A percentile compares a stretch with the other conserved stretches of the same genome.
Evolutionary conservation across 495 filamentous ascomycete genomes (phyloP).

Genomic region (Geopyxis carbonaria): DNA sequence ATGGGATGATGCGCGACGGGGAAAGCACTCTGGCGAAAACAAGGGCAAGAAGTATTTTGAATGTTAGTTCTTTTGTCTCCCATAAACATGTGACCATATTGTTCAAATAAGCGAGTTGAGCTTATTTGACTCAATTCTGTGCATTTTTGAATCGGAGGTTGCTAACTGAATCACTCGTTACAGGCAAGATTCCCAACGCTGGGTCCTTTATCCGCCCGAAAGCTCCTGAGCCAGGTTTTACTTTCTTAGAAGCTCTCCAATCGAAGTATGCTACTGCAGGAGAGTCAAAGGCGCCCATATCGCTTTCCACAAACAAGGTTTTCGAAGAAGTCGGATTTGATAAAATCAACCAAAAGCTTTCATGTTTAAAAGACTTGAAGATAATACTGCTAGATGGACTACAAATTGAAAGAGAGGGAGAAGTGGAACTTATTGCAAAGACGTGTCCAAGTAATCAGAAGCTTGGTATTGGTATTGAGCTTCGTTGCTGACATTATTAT

Average conservation of each 20-base stretch:
- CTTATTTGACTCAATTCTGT: too few relatives aligned
- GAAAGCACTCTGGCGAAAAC: conserved; percentile 79
- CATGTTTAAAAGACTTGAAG: conserved; percentile 56
- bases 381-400: conserved; percentile 69
- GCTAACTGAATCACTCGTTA: conserved; percentile 28
- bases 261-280: conserved; percentile 56
- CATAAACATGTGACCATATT: too few relatives aligned
- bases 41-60: conserved; percentile 65
- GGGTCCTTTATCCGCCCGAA: conserved; percentile 78
- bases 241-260: conserved; percentile 62
- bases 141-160: too few relatives aligned
- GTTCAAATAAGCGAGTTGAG: too few relatives aligned
- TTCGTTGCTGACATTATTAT: conserved; percentile 11
- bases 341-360: conserved; percentile 66
- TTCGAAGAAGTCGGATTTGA: conserved; percentile 94
- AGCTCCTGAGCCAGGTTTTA: conserved; percentile 44
- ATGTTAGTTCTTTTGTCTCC: conserved; percentile 36
- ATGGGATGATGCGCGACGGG: conserved; percentile 75
- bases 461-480: conserved; percentile 7
- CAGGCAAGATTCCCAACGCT: conserved; percentile 45
- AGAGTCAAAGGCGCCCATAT: conserved; percentile 29
- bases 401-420: conserved; percentile 36
- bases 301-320: conserved; percentile 61
- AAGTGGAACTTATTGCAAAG: conserved; percentile 28
- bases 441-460: conserved; percentile 32